Evolutionary conservation across 2,329 filamentous ascomycete genomes (phyloP), one percentile per base, ranked within the genome.

Genomic region (Gyromitra esculenta): DNA sequence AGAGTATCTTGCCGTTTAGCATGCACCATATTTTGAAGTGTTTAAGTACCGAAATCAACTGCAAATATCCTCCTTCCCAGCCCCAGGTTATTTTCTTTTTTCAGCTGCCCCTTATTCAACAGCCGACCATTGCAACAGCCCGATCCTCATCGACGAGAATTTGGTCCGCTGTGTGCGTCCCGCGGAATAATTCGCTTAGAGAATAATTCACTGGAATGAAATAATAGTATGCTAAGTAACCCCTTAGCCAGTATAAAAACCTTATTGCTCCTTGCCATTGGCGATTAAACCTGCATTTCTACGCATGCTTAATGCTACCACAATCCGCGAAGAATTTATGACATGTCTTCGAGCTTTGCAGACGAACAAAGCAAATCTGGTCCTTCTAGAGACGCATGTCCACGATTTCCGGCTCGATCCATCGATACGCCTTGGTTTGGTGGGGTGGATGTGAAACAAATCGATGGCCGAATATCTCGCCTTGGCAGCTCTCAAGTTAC

Each of bases 321-420:
- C 15, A 31, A 35, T 11, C 31, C 18, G 35, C 21, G 4, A 43
- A 13, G 35, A 41, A 7, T 43, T 43, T 21, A 41, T 21, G 59
- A 75, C 48, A 68, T 37, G 63, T 62, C 66, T 66, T 73, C 52
- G 11, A 18, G 11, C 21, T 56, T 56, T 56, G 52, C 6, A 56
- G 15, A 31, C 15, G 25, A 31, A 11, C 18, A 31, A 56, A 56
- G 9, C 5, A 15, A 56, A 31, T 35, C 52, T 9, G 9, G 52
- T 21, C 31, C 52, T 31, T 56, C 52, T 35, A 21, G 4, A 56
- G 21, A 21, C 31, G 3, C 21, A 31, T 18, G 18, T 21, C 52
- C 18, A 35, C 52, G 21, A 15, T 35, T 56, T 9, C 21, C 21
- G 21, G 15, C 21, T 4, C 3, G 18, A 5, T 56, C 52, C 4